A percentile compares a stretch with the other conserved stretches of the same genome.
Evolutionary conservation across 2,329 filamentous ascomycete genomes (phyloP).

Genomic region (Trichoderma hamatum): DNA sequence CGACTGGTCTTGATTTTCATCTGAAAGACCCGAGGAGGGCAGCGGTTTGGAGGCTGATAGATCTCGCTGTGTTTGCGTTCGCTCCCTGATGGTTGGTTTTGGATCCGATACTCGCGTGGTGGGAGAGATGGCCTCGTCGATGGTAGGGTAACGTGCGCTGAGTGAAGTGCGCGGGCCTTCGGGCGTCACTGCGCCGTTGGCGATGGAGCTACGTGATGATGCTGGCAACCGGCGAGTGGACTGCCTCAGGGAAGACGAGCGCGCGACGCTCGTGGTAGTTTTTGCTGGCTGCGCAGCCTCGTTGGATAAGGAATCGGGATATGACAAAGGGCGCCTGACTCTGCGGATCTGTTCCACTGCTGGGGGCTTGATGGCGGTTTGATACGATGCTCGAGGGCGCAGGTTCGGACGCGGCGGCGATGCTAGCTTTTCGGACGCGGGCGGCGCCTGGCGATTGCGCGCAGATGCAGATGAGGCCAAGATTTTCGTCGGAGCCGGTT

Average conservation of each 20-base stretch:
- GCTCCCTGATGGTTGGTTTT: constrained; percentile 30
- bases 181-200: constrained; percentile 38
- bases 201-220: constrained; percentile 40
- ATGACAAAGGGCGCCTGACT: constrained; percentile 28
- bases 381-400: constrained; percentile 29
- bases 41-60: constrained; percentile 51
- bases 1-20: constrained; percentile 52
- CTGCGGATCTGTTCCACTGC: constrained; percentile 10
- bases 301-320: constrained; percentile 25
- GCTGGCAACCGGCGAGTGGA: constrained; percentile 45
- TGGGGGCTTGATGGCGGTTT: constrained; percentile 24
- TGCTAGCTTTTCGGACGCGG: constrained; percentile 1
- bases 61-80: constrained; percentile 49
- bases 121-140: constrained; percentile 37
- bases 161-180: constrained; percentile 39
- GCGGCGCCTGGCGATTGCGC: constrained; percentile 19
- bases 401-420: constrained; percentile 25
- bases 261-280: constrained; percentile 33
- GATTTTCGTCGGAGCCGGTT: not conserved
- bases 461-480: constrained; percentile 8
- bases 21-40: constrained; percentile 43
- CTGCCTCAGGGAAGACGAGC: constrained; percentile 37
- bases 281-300: constrained; percentile 31
- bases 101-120: constrained; percentile 31
- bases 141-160: constrained; percentile 40